Evolutionary conservation across 768 basidiomycete genomes (phyloP).

Genomic region (Hericium coralloides): DNA sequence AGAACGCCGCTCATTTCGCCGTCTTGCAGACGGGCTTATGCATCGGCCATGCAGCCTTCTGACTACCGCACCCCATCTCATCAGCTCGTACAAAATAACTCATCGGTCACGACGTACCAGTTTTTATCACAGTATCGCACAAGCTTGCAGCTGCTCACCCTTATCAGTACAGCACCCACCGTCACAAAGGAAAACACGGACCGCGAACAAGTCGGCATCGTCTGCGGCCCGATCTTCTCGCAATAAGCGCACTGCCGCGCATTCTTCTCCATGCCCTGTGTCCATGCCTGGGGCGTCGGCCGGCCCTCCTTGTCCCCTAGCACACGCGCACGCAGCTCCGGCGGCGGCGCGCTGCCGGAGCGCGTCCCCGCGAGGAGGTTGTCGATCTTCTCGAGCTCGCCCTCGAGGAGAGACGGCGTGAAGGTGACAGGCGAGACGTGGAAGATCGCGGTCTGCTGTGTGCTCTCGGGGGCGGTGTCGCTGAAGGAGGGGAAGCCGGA

Average conservation of each 20-base stretch:
- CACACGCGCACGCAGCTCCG: slow-evolving; percentile 12
- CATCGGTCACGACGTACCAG: slow-evolving; percentile 9
- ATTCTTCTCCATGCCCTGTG: slow-evolving; percentile 12
- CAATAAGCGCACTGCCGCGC: slow-evolving; percentile 17
- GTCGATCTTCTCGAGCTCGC: slow-evolving; percentile 25
- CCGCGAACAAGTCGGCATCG: slow-evolving; percentile 13
- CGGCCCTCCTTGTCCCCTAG: slow-evolving; percentile 14
- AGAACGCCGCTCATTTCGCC: neutral
- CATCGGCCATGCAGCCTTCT: neutral
- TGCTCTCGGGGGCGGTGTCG: slow-evolving; percentile 10
- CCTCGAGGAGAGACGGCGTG: slow-evolving; percentile 16
- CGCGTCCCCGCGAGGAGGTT: slow-evolving; percentile 8
- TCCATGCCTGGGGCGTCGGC: slow-evolving; percentile 6
- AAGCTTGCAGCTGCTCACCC: slow-evolving; percentile 13
- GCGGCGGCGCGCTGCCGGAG: slow-evolving; percentile 9
- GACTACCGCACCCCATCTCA: neutral
- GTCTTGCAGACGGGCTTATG: slow-evolving; percentile 15
- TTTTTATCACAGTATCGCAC: slow-evolving; percentile 17
- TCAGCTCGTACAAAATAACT: neutral
- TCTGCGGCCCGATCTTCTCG: slow-evolving; percentile 7
- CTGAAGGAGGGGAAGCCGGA: neutral
- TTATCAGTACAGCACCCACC: neutral
- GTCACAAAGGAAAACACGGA: neutral
- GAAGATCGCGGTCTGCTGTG: slow-evolving; percentile 14
- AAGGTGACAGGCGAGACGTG: slow-evolving; percentile 19